Evolutionary conservation across 179 eudicot species (phyloP).

Genomic region (Vitellaria paradoxa): DNA sequence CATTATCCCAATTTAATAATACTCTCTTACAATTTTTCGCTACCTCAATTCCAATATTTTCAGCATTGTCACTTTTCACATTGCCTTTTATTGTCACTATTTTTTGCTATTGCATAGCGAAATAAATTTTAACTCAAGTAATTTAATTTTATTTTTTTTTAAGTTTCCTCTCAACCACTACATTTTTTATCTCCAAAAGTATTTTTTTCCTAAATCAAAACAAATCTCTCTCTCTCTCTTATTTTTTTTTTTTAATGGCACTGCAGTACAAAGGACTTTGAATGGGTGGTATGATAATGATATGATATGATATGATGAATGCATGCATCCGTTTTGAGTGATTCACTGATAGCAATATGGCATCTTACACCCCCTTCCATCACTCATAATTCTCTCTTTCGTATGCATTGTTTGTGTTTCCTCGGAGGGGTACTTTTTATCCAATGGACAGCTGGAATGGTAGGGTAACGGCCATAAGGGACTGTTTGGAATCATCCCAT

Average conservation of each 20-base stretch:
- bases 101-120: too few species aligned
- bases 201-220: background rate
- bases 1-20: too few species aligned
- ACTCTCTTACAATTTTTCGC: too few species aligned
- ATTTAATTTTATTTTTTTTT: too few species aligned
- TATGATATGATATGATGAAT: background rate
- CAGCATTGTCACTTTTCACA: too few species aligned
- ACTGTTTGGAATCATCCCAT: conserved; percentile 18
- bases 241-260: background rate
- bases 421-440: conserved; percentile 30
- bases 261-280: background rate
- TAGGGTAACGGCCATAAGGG: conserved; percentile 16
- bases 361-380: background rate
- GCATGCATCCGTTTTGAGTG: background rate
- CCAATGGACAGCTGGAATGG: conserved; percentile 22
- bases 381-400: too few species aligned
- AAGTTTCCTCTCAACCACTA: too few species aligned
- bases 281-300: too few species aligned
- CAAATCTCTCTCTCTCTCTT: background rate
- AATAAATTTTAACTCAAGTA: too few species aligned
- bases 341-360: conserved; percentile 8
- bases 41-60: too few species aligned
- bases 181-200: too few species aligned
- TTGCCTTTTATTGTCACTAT: too few species aligned
- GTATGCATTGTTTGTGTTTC: conserved; percentile 18